Percentiles rank a stretch among this genome's conserved stretches.
Evolutionary conservation across 129 eudicot species (phyloP).

Genomic region (Flaveria linearis): DNA sequence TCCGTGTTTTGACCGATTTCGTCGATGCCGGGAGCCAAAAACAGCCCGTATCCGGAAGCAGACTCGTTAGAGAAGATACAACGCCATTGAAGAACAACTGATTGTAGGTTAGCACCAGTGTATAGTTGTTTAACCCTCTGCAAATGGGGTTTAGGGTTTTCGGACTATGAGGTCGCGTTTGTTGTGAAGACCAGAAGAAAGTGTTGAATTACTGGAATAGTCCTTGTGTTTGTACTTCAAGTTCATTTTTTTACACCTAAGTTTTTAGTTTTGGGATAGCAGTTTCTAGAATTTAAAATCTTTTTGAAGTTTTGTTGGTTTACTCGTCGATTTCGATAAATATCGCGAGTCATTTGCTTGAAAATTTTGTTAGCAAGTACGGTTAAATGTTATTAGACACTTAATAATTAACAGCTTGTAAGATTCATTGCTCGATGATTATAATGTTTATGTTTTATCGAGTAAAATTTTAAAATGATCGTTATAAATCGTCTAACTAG

Average conservation of each 20-base stretch:
- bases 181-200: not conserved
- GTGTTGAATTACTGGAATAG: not conserved
- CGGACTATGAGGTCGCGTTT: not conserved
- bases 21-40: constrained; percentile 69
- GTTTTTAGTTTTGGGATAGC: not conserved
- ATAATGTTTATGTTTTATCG: too few species aligned
- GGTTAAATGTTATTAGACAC: too few species aligned
- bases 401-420: too few species aligned
- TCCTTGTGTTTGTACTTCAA: not conserved
- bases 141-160: constrained; percentile 36
- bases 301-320: not conserved
- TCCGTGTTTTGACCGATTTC: constrained; percentile 91
- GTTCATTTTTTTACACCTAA: not conserved
- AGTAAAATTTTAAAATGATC: too few species aligned
- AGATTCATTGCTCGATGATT: too few species aligned
- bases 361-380: too few species aligned
- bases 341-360: too few species aligned
- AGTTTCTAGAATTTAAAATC: not conserved
- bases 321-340: not conserved
- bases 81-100: constrained; percentile 45
- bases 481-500: too few species aligned
- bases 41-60: constrained; percentile 68
- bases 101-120: not conserved
- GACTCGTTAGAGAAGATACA: constrained; percentile 69
- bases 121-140: not conserved